Percentiles rank a stretch among this genome's conserved stretches.
These are phyloP conservation scores for Rugonectria rugulosa DNA, from an alignment of 2,329 filamentous ascomycete species.

Conservation along the genomic window DNA sequence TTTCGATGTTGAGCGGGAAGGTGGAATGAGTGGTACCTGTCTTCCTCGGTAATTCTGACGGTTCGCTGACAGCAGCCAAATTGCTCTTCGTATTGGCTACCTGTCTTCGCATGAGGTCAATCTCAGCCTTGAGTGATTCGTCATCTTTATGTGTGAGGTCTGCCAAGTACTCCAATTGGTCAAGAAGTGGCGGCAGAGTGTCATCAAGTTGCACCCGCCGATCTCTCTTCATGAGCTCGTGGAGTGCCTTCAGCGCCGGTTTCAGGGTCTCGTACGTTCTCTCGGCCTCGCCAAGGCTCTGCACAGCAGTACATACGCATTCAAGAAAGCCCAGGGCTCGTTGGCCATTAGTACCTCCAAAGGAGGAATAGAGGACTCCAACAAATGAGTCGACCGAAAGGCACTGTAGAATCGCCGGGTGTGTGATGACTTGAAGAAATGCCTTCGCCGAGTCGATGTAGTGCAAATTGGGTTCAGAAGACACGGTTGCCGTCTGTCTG, in stretches of 20 bases:
- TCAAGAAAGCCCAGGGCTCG: conserved; percentile 38
- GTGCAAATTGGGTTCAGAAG: too few species aligned
- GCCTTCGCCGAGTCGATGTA: too few species aligned
- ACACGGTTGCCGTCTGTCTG: too few species aligned
- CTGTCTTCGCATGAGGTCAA: background rate
- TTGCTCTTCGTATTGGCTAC: background rate
- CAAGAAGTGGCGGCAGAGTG: background rate
- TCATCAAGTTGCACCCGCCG: conserved; percentile 3
- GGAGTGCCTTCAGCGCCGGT: background rate
- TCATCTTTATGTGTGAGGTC: background rate
- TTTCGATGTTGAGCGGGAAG: background rate
- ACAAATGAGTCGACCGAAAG: conserved; percentile 46
- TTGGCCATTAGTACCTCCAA: conserved; percentile 42
- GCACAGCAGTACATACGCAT: too few species aligned
- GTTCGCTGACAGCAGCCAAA: background rate
- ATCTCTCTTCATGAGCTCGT: conserved; percentile 7
- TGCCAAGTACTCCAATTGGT: background rate
- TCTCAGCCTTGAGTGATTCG: background rate
- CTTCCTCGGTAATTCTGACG: background rate
- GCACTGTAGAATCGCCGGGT: conserved; percentile 41
- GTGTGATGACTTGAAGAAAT: conserved; percentile 44
- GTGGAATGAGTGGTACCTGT: background rate
- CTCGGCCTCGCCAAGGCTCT: too few species aligned
- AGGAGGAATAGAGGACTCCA: conserved; percentile 40
- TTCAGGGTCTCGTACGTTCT: too few species aligned